Base-by-base conservation (phyloP, 2,329 filamentous ascomycete genomes). In the Teratosphaeria viscida region DNA sequence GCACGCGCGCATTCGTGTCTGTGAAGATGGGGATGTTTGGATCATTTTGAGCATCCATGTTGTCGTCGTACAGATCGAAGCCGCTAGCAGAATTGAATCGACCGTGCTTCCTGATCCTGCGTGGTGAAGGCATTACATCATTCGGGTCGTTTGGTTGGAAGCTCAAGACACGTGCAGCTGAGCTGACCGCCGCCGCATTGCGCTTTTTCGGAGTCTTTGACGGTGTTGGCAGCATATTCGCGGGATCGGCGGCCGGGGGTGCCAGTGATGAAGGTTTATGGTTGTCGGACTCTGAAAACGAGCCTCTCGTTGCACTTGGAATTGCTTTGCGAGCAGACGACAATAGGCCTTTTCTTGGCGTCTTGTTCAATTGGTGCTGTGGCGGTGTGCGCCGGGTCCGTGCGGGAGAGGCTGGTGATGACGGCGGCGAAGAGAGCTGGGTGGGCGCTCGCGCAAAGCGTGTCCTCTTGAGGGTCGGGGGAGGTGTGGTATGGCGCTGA, bases 1-100 rank as follows among this genome's bases (percentile, higher is more conserved):
- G 89, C 52, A 91, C 74, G 54, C 82, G 80, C 65, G 95, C 91
- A 64, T 90, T 86, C 0, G 88, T 84, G 72, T 94, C 89, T 49
- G 87, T 91, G 70, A 85, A 92, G 68, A 92, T 89, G 64, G 82
- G 73, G 65, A 92, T 88, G 32, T 16, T 16, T 58, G 76, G 72
- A 4, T 62, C 64, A 27, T 61, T 65, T 39, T 57, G 59, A n/a
- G 78, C 72, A 14, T 61, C 59, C 52, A 80, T 77, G 52, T 79
- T 74, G n/a, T 82, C 79, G 56, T 84, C 81, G 74, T 67, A 66
- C 19, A 70, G 60, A 14, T 67, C 79, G 27, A 87, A 85, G 73
- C 82, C 85, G 62, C 82, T 81, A 63, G 55, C 54, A 56, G 62
- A 61, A n/a, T 62, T 53, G 49, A 59, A 53, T 29, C 64, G 60